These are phyloP conservation scores for Sporobolomyces roseus DNA, from an alignment of 768 basidiomycete species.

Conservation along the genomic window DNA sequence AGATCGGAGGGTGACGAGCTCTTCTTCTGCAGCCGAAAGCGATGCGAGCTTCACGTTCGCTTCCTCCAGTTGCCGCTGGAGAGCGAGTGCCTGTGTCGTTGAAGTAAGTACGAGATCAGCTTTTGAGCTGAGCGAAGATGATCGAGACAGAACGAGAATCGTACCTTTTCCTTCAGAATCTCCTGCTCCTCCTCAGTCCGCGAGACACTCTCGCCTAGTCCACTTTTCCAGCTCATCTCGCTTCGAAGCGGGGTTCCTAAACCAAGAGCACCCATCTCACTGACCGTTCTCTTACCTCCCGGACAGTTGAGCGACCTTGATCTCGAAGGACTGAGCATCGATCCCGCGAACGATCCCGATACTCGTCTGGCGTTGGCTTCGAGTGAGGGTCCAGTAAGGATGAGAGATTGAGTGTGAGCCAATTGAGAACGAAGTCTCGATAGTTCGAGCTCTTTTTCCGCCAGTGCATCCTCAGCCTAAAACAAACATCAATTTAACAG, in stretches of 20 bases:
- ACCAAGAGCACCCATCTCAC: constrained; percentile 15
- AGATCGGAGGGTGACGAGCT: constrained; percentile 72
- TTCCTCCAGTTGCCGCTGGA: constrained; percentile 18
- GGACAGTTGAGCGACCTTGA: constrained; percentile 7
- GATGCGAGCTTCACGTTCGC: constrained; percentile 1
- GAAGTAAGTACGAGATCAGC: too few relatives aligned
- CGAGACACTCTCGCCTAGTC: background rate
- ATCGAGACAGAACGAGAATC: background rate
- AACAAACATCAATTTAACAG: background rate
- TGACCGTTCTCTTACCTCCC: background rate
- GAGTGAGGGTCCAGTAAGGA: constrained; percentile 32
- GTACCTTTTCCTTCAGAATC: constrained; percentile 9
- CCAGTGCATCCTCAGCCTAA: constrained; percentile 22
- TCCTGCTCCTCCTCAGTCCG: background rate
- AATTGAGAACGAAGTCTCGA: constrained; percentile 19
- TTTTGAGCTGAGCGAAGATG: background rate
- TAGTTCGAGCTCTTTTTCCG: constrained; percentile 23
- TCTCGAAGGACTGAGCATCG: constrained; percentile 25
- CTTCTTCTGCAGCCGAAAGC: constrained; percentile 63
- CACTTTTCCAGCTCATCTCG: background rate
- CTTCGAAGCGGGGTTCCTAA: constrained; percentile 18
- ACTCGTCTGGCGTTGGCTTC: constrained; percentile 23
- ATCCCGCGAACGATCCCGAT: constrained; percentile 10
- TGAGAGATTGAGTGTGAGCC: constrained; percentile 29
- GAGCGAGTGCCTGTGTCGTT: background rate